Base-by-base conservation (phyloP, 177 flowering plant species). In the Telopea speciosissima region DNA sequence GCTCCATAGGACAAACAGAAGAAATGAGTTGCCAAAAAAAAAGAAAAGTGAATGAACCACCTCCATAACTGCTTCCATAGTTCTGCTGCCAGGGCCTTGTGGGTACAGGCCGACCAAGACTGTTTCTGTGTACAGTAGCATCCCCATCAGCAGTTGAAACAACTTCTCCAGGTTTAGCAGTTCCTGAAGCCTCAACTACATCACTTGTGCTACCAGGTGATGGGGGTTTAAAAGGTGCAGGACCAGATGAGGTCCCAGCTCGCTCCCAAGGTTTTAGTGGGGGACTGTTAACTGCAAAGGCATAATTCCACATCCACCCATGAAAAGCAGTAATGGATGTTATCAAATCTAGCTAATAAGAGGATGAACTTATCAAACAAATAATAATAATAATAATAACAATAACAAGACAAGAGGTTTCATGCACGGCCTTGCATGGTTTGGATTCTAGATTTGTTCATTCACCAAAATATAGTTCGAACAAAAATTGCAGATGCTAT, bases 231-330 rank as follows among this genome's bases (percentile, higher is more conserved):
- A 94, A 94, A 56, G 99, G 99, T 26, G 85, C 78, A 60, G 99
- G 84, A 24, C 91, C 91, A 68, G 97, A 86, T 52, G 95, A 83
- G 24, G 75, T 63, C 9, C 90, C 92, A 8, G 86, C 84, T 83
- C 80, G 81, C 72, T 94, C 97, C 92, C 95, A 94, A 42, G 99
- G 99, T 80, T 94, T 94, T 63, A 90, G 89, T n/a, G 93, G 99
- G 36, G 92, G 83, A 64, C 70, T 63, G 81, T 61, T 74, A 72
- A 80, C 97, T 87, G 83, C 52, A 69, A 36, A 19, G 65, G 22
- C 26, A 66, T 66, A 64, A 64, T 33, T 61, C 72, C 59, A 40
- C n/a, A 36, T 40, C 63, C 25, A 40, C 23, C 14, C 2, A 12
- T 22, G 9, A 52, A 24, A 9, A 52, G 49, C 2, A 44, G 59